These are phyloP conservation scores for Fusarium pseudoanthophilum DNA, from an alignment of 2,329 filamentous ascomycete species.

Conservation along the genomic window DNA sequence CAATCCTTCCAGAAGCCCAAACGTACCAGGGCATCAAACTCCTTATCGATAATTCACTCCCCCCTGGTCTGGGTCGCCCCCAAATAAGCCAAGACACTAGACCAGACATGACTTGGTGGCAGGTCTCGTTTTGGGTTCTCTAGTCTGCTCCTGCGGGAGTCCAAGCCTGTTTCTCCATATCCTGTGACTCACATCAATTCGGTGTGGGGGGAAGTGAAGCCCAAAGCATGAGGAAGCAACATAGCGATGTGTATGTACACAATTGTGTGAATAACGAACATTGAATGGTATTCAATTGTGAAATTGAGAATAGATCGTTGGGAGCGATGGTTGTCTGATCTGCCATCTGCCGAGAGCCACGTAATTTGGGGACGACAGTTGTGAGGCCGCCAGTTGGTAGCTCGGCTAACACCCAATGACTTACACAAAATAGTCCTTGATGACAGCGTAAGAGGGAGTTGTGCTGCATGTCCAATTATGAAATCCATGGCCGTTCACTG, in stretches of 20 bases:
- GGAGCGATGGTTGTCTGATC: not conserved
- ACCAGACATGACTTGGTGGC: constrained; percentile 27
- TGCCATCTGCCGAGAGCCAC: not conserved
- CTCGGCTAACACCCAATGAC: not conserved
- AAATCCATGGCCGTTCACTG: not conserved
- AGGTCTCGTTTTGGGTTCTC: constrained; percentile 41
- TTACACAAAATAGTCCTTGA: not conserved
- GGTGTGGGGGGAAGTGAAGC: constrained; percentile 31
- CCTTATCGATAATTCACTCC: constrained; percentile 42
- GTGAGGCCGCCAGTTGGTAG: constrained; percentile 25
- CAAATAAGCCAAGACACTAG: constrained; percentile 34
- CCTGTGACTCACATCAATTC: constrained; percentile 44
- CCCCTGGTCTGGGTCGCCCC: constrained; percentile 22
- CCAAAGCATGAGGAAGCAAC: constrained; percentile 7
- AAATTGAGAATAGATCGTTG: not conserved
- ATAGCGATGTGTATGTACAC: constrained; percentile 2
- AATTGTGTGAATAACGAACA: not conserved
- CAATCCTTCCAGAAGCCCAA: constrained; percentile 33
- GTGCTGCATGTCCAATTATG: not conserved
- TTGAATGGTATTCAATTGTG: not conserved
- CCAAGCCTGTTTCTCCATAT: constrained; percentile 38
- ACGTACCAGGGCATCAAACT: constrained; percentile 13
- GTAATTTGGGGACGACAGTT: not conserved
- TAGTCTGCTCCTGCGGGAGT: constrained; percentile 33
- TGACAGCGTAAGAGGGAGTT: not conserved